Base-by-base conservation (phyloP, 2,329 filamentous ascomycete species). In the Alternaria incomplexa region DNA sequence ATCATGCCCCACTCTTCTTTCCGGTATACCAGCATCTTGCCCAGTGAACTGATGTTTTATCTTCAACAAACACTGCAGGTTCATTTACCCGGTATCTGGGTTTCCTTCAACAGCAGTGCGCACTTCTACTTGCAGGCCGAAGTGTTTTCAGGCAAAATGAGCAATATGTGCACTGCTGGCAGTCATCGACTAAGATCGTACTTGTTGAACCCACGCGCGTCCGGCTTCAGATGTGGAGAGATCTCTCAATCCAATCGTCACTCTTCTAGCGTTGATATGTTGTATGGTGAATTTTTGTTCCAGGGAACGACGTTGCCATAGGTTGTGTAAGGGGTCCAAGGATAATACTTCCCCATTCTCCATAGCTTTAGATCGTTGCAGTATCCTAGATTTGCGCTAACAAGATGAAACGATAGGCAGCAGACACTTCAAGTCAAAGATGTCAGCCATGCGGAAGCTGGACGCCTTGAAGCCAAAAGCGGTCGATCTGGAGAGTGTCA, bases 11-110 rank as follows among this genome's bases (percentile, higher is more conserved):
- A 61, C 50, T 32, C 28, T 64, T 57, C 28, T 20, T 51, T 62
- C 30, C 55, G 32, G 45, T 53, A 54, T 44, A 40, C 46, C 36
- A 50, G 54, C 22, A 46, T 30, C 25, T 23, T 13, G 26, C 55
- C 43, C 22, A 55, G 17, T 51, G 43, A 40, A 47, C 22, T 46
- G 30, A 26, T 23, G 28, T 12, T 25, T 20, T 28, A 23, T 17
- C 17, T 50, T 53, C 30, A 20, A 40, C 25, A 22, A 26, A 26
- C 47, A 65, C 56, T 20, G 40, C 60, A 57, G 48, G 22, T 26
- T 48, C 20, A 40, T 54, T 26, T 62, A 63, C 56, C 63, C 22
- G 60, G 60, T 63, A 50, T 57, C 26, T 56, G 60, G 60, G 30
- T 54, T 28, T 40, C 20, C 2, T 17, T 32, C 28, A 36, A 7